Evolutionary conservation across 164 flowering plant species (phyloP), one percentile per base, ranked within the genome.

Genomic region (Chloranthus sessilifolius): DNA sequence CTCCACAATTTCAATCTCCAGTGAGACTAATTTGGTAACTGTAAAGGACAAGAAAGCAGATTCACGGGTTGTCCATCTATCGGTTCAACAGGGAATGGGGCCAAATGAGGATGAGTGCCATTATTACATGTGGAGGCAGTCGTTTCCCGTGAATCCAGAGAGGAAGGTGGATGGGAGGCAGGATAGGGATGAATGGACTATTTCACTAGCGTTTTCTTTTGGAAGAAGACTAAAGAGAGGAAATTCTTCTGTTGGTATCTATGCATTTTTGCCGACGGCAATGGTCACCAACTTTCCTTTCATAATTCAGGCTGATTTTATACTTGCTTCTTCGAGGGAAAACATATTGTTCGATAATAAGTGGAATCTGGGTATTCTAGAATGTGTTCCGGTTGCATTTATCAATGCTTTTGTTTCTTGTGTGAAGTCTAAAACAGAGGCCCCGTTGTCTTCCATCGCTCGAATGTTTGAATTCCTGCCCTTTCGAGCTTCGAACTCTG

Each of bases 281-380:
- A 61, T 61, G 61, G 50, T 66, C 5, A 66, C 70, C 12, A 66
- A 66, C 45, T 56, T 17, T 14, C 47, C 47, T 17, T 43, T 43
- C 26, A 43, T 43, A 43, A 43, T 43, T 43, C 47, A 43, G 24
- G 62, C 70, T 0, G 70, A 66, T 52, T 66, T 66, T n/a, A 14
- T 61, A 1, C 63, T 66, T 21, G 48, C 62, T 8, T 56, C 70
- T 2, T 66, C 70, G 1, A 38, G 66, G 30, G 66, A 66, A 47
- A 61, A 43, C 21, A 56, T 61, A 51, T 29, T 61, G 1, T 45
- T 51, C 20, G 62, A 61, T 14, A 61, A 42, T 50, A 61, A 47
- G 26, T 61, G 70, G 70, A 66, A 66, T 23, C 19, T n/a, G 38
- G 61, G 66, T 14, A 60, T 61, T 23, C 50, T 61, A 14, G 38